Base-by-base conservation (phyloP, 768 basidiomycete species). In the Leccinum subtestaceum region DNA sequence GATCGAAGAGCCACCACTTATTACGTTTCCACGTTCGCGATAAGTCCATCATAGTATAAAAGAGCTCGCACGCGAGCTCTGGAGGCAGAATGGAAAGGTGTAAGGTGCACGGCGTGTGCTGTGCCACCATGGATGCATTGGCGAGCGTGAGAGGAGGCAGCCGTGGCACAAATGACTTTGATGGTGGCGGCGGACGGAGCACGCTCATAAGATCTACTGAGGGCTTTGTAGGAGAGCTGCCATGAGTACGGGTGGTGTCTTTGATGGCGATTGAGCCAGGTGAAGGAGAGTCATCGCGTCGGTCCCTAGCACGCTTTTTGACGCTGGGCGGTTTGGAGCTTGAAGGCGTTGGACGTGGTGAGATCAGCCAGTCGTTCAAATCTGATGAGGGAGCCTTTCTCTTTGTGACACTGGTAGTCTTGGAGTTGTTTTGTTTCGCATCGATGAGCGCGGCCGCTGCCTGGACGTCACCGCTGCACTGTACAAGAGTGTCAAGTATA, bases 1-100 rank as follows among this genome's bases (percentile, higher is more conserved):
- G 79, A 66, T 93, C 90, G 70, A 90, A 87, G 19, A 93, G 78
- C 86, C 87, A 93, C 92, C 91, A 93, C 64, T 85, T 89, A 60
- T 89, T 91, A 52, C 84, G 77, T 61, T 81, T 75, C 91, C 91
- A 93, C 8, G 72, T 65, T 43, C 73, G 77, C 19, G 90, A 85
- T 15, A 78, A 74, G 51, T 84, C 78, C 13, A 87, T 60, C 88
- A 93, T 87, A 0, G 78, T 79, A 62, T 92, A 86, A 70, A 90
- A 93, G 21, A 93, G 76, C 52, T 77, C 78, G 68, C 83, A 91
- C 0, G 92, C 91, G 17, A 93, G 81, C 50, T 91, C 86, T 2
- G 84, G 80, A 8, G 92, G 89, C 10, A 93, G 80, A 21, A 89
- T 68, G 12, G 85, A 83, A 17, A 76, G 72, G 69, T 93, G 90